Evolutionary conservation across 2,329 filamentous ascomycete genomes (phyloP), one percentile per base, ranked within the genome.

Genomic region (Lasiodiplodia sp.): DNA sequence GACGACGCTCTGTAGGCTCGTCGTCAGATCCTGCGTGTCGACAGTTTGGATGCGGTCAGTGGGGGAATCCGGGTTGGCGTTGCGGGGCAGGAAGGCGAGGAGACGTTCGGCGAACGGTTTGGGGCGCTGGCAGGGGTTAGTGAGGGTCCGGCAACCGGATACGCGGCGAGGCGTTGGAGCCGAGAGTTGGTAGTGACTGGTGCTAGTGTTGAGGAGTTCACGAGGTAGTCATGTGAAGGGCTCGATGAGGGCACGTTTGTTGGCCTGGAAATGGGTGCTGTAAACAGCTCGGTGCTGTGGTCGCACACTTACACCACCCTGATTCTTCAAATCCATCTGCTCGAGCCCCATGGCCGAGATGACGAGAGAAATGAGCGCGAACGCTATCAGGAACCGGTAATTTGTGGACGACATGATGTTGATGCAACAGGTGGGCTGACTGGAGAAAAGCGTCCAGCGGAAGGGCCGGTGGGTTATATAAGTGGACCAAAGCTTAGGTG

Each of bases 401-500:
- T 11, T 37, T 53, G 44, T 52, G 31, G n/a, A 52, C 60, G 4
- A 16, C 60, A 64, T 64, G 47, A 16, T 51, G 28, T 31, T 18
- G 16, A n/a, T 12, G 21, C 25, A 23, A 18, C 8, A 44, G 44
- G 14, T 18, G 21, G 28, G 14, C 6, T 4, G 28, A 38, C 21
- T 51, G 21, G 21, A 8, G 12, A 12, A 12, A 3, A 28, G 10
- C 25, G 18, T n/a, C 7, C n/a, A n/a, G 14, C 44, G 44, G 44
- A 8, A n/a, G 44, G 44, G 44, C 44, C 60, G 34, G 58, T 21
- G 44, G 16, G 16, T 23, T 23, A n/a, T 34, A 49, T 47, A 38
- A 62, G 40, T 31, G 44, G 31, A 18, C 58, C 23, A 25, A 57
- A 57, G 55, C 55, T 57, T 57, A 40, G 40, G 31, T 38, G 60